These are phyloP conservation scores for Penicillium sp. DNA, from an alignment of 2,329 filamentous ascomycete genomes.

Conservation along the genomic window DNA sequence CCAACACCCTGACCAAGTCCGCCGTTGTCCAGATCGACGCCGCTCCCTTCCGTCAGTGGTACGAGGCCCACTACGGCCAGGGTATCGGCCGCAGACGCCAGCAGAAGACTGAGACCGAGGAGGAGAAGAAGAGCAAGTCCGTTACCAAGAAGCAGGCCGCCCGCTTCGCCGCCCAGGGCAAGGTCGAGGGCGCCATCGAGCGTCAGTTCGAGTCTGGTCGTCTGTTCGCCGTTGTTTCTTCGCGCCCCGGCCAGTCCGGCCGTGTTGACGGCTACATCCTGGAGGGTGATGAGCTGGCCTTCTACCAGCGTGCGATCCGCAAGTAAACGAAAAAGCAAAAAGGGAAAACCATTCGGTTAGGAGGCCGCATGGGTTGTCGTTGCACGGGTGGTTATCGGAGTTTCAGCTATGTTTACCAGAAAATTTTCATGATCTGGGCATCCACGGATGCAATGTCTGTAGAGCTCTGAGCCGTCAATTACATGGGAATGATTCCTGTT, in stretches of 20 bases:
- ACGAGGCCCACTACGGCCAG: slow-evolving; percentile 99
- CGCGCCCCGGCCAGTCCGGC: slow-evolving; percentile 94
- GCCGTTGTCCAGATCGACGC: slow-evolving; percentile 99
- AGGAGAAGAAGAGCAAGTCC: slow-evolving; percentile 91
- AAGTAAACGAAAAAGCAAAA: slow-evolving; percentile 68
- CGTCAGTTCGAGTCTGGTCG: slow-evolving; percentile 99
- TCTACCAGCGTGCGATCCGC: slow-evolving; percentile 99
- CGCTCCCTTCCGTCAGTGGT: slow-evolving; percentile 99
- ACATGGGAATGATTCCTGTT: slow-evolving; percentile 39
- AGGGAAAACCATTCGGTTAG: slow-evolving; percentile 25
- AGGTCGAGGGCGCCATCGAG: slow-evolving; percentile 91
- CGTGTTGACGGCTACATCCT: slow-evolving; percentile 97
- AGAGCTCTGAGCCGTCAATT: slow-evolving; percentile 42
- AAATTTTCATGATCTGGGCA: slow-evolving; percentile 39
- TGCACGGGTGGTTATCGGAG: slow-evolving; percentile 40
- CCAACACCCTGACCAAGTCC: slow-evolving; percentile 99
- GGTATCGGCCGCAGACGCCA: slow-evolving; percentile 86
- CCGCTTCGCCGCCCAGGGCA: slow-evolving; percentile 78
- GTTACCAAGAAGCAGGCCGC: slow-evolving; percentile 96
- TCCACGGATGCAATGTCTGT: slow-evolving; percentile 40
- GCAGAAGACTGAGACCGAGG: slow-evolving; percentile 61
- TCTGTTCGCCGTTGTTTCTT: slow-evolving; percentile 89
- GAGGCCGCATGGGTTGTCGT: slow-evolving; percentile 24
- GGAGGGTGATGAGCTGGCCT: slow-evolving; percentile 98
- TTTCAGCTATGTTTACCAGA: slow-evolving; percentile 40